Evolutionary conservation across 2,329 filamentous ascomycete species (phyloP).

Genomic region (Leptosphaerulina australis): DNA sequence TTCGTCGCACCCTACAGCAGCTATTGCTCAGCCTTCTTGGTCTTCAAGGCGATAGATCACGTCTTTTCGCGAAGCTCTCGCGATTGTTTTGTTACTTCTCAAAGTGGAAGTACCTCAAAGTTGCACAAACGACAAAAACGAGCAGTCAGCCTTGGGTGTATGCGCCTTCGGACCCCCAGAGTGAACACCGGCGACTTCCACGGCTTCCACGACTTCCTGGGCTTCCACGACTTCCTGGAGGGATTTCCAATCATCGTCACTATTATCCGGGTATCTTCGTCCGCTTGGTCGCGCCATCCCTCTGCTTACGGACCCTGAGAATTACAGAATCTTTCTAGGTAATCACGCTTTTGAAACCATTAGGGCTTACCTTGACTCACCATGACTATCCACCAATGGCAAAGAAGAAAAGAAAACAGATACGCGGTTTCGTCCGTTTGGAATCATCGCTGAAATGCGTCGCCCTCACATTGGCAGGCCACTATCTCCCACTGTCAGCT

Average conservation of each 20-base stretch:
- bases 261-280: slow-evolving; percentile 12
- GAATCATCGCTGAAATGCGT: not conserved
- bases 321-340: not conserved
- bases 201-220: not conserved
- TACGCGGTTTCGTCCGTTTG: slow-evolving; percentile 5
- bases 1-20: not conserved
- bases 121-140: slow-evolving; percentile 12
- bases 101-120: not conserved
- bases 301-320: slow-evolving; percentile 12
- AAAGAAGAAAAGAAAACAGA: not conserved
- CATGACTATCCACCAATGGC: not conserved
- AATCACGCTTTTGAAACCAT: slow-evolving; percentile 8
- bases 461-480: slow-evolving; percentile 2
- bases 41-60: not conserved
- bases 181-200: not conserved
- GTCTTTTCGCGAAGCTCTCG: not conserved
- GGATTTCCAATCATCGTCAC: slow-evolving; percentile 3
- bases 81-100: not conserved
- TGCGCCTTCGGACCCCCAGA: slow-evolving; percentile 3
- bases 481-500: slow-evolving; percentile 9
- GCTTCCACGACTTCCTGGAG: not conserved
- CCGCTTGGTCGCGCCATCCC: slow-evolving; percentile 5
- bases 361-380: slow-evolving; percentile 1
- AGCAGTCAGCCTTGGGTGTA: slow-evolving; percentile 9
- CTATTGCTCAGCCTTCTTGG: not conserved